These are phyloP conservation scores for Hygrocybe punicea DNA, from an alignment of 768 basidiomycete genomes.

Conservation along the genomic window DNA sequence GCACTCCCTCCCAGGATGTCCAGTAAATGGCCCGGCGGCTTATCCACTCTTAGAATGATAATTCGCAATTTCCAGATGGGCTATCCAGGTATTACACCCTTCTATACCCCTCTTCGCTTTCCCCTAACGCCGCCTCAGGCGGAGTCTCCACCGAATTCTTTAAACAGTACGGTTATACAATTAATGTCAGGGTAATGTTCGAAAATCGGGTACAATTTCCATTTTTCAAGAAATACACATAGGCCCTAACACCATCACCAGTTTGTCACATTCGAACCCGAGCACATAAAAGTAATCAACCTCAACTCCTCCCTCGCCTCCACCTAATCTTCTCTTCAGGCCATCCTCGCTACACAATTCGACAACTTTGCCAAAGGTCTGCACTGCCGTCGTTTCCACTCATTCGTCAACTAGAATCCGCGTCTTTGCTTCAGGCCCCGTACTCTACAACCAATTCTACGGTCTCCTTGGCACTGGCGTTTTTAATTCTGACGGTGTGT, in stretches of 20 bases:
- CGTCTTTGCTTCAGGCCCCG: slow-evolving; percentile 19
- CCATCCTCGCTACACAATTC: slow-evolving; percentile 47
- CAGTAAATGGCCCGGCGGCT: slow-evolving; percentile 23
- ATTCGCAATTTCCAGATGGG: slow-evolving; percentile 28
- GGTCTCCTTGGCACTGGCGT: slow-evolving; percentile 53
- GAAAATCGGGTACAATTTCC: slow-evolving; percentile 30
- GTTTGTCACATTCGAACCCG: slow-evolving; percentile 45
- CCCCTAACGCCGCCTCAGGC: slow-evolving; percentile 16
- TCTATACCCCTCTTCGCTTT: background rate
- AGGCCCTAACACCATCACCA: slow-evolving; percentile 11
- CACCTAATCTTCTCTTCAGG: slow-evolving; percentile 17
- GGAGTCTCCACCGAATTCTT: slow-evolving; percentile 24
- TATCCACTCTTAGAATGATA: slow-evolving; percentile 20
- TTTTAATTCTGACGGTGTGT: slow-evolving; percentile 56
- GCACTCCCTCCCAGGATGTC: slow-evolving; percentile 30
- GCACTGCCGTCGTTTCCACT: background rate
- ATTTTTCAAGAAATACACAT: background rate
- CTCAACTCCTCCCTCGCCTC: background rate
- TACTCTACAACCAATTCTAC: slow-evolving; percentile 24
- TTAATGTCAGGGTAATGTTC: slow-evolving; percentile 26
- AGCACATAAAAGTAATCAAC: slow-evolving; percentile 42
- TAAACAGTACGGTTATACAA: slow-evolving; percentile 22
- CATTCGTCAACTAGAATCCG: slow-evolving; percentile 1
- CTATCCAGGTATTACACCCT: slow-evolving; percentile 28
- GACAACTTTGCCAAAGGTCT: slow-evolving; percentile 46